A percentile compares a stretch with the other conserved stretches of the same genome.
Conservation (phyloP, 2,329 filamentous ascomycete genomes). For the Cladosporium sp. region DNA sequence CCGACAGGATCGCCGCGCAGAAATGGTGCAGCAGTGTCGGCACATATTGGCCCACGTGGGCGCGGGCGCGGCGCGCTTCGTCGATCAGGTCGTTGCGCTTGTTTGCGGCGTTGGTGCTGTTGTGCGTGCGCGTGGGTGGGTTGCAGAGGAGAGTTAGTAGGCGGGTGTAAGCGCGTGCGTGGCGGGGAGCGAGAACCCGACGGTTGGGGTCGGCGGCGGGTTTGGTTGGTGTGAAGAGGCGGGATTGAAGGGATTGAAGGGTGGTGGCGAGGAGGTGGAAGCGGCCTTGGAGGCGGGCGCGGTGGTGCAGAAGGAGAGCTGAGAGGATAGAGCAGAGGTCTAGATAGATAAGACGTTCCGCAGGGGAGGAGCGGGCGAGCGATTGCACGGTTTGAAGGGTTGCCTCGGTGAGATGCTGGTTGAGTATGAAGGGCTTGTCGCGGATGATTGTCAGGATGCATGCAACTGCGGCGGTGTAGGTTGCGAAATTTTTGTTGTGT, state of each 20-base stretch:
- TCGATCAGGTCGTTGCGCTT: constrained; percentile 44
- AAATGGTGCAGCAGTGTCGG: constrained; percentile 57
- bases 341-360: constrained; percentile 42
- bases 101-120: constrained; percentile 26
- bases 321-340: constrained; percentile 53
- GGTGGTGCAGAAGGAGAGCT: constrained; percentile 53
- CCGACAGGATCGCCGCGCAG: constrained; percentile 48
- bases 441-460: constrained; percentile 21
- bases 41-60: constrained; percentile 54
- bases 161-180: constrained; percentile 49
- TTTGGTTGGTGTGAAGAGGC: constrained; percentile 49
- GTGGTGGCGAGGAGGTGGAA: constrained; percentile 56
- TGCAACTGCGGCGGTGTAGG: constrained; percentile 15
- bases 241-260: constrained; percentile 52
- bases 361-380: constrained; percentile 27
- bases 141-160: constrained; percentile 59
- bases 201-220: constrained; percentile 18
- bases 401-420: constrained; percentile 42
- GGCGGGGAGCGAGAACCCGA: constrained; percentile 36
- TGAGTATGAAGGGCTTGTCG: constrained; percentile 35
- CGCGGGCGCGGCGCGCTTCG: constrained; percentile 55
- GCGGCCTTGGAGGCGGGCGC: constrained; percentile 55
- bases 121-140: constrained; percentile 41
- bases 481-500: constrained; percentile 3
- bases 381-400: constrained; percentile 34